phyloP scores from a whole-genome alignment of 169 alveolate genomes.

The Cryptosporidium baileyi region DNA sequence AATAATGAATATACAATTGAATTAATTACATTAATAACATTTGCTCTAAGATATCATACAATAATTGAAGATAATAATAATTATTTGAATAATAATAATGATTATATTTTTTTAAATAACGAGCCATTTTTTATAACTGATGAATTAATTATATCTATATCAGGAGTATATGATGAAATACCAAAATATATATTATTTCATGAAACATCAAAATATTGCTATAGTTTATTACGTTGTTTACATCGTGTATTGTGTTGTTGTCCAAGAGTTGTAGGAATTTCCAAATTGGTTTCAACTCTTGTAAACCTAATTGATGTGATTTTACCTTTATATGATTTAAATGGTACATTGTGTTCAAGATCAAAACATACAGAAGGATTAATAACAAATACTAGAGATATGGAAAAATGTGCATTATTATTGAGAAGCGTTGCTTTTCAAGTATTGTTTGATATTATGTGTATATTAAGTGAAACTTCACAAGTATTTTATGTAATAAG shows the following conservation, averaged over 20 bases:
- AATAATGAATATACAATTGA: slow-evolving; percentile 52
- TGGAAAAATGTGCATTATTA: slow-evolving; percentile 40
- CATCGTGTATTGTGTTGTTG: slow-evolving; percentile 66
- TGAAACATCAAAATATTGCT: slow-evolving; percentile 44
- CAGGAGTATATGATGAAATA: slow-evolving; percentile 38
- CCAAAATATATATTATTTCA: slow-evolving; percentile 28
- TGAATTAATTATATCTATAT: slow-evolving; percentile 21
- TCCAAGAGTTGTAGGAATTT: slow-evolving; percentile 31
- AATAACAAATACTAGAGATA: background rate
- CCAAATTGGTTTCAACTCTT: slow-evolving; percentile 28
- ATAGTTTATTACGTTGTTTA: slow-evolving; percentile 58
- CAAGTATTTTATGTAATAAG: slow-evolving; percentile 63
- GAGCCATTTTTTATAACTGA: slow-evolving; percentile 46
- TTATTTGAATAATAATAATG: background rate
- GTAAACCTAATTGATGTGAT: slow-evolving; percentile 30
- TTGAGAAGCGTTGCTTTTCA: slow-evolving; percentile 44
- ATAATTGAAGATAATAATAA: background rate
- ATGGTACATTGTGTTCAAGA: slow-evolving; percentile 42
- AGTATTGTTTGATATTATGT: slow-evolving; percentile 52
- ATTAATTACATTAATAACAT: slow-evolving; percentile 5
- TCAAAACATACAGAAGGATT: background rate
- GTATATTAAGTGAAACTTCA: slow-evolving; percentile 64
- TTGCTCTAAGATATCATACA: slow-evolving; percentile 35
- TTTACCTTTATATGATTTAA: slow-evolving; percentile 45
- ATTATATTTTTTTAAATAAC: background rate